These are phyloP conservation scores for Ophiostoma novo-ulmi DNA, from an alignment of 2,329 filamentous ascomycete species.

Conservation along the genomic window DNA sequence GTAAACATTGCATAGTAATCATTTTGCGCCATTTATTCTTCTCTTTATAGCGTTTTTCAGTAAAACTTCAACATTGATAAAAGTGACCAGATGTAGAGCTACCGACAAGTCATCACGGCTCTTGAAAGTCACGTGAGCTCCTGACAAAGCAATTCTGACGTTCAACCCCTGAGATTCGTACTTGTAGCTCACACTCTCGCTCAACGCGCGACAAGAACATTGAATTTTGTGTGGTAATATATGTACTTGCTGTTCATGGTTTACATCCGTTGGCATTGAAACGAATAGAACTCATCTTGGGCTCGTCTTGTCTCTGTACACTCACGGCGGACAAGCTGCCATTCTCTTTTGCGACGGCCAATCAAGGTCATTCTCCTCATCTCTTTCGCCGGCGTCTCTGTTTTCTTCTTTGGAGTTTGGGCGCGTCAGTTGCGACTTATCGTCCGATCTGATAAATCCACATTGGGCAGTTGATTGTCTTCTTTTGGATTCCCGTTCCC, in stretches of 20 bases:
- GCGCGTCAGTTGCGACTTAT: neutral
- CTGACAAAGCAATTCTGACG: slow-evolving; percentile 5
- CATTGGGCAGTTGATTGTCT: slow-evolving; percentile 2
- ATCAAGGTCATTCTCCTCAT: neutral
- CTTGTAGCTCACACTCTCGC: neutral
- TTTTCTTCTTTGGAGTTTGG: neutral
- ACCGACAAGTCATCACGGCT: neutral
- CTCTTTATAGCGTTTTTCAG: neutral
- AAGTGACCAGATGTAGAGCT: neutral
- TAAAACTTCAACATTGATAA: neutral
- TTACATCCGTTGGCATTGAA: neutral
- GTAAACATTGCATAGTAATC: neutral
- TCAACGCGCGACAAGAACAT: neutral
- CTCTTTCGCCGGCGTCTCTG: neutral
- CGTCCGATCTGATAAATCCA: neutral
- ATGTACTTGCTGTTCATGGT: neutral
- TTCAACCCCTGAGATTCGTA: neutral
- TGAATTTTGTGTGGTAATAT: neutral
- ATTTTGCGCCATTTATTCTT: neutral
- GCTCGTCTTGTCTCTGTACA: neutral
- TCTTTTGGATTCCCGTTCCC: slow-evolving; percentile 6
- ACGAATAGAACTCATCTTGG: neutral
- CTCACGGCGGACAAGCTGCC: neutral
- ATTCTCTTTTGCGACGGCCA: neutral
- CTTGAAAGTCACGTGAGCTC: neutral